These are phyloP conservation scores for Rhipidocladum racemiflorum DNA, from an alignment of 176 grass and related monocot genomes.

Conservation along the genomic window DNA sequence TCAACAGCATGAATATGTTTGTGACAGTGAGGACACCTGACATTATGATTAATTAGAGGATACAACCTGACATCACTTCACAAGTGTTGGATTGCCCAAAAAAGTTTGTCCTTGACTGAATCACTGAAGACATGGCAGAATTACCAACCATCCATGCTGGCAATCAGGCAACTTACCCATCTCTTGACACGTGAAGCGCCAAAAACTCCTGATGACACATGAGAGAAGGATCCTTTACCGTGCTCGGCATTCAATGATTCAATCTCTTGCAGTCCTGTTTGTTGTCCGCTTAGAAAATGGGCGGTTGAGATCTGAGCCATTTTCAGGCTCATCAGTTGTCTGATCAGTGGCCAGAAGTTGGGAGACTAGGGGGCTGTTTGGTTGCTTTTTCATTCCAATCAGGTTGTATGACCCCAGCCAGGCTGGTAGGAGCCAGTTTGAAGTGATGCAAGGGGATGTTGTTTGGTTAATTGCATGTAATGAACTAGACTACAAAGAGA, in stretches of 20 bases:
- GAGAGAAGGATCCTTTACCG: neutral
- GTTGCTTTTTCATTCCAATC: too few species aligned
- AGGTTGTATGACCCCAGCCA: too few species aligned
- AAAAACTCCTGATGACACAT: neutral
- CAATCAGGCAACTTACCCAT: neutral
- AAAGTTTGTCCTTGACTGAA: neutral
- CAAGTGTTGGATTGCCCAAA: neutral
- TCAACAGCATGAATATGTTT: neutral
- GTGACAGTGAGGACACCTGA: neutral
- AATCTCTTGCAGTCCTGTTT: neutral
- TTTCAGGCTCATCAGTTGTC: neutral
- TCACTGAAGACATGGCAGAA: neutral
- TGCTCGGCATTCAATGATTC: neutral
- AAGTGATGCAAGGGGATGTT: too few species aligned
- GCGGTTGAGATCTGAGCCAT: neutral
- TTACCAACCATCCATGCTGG: neutral
- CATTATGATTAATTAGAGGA: neutral
- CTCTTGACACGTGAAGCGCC: constrained; percentile 16
- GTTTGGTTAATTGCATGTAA: too few species aligned
- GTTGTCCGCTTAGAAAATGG: neutral
- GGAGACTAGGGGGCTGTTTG: too few species aligned
- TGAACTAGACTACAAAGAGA: too few species aligned
- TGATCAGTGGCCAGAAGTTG: neutral
- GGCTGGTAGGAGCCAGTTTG: too few species aligned
- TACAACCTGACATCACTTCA: neutral